Percentiles rank a stretch among this genome's conserved stretches.
These are phyloP conservation scores for Blastobotrys indianensis DNA, from an alignment of 1,139 yeast species.

Conservation along the genomic window DNA sequence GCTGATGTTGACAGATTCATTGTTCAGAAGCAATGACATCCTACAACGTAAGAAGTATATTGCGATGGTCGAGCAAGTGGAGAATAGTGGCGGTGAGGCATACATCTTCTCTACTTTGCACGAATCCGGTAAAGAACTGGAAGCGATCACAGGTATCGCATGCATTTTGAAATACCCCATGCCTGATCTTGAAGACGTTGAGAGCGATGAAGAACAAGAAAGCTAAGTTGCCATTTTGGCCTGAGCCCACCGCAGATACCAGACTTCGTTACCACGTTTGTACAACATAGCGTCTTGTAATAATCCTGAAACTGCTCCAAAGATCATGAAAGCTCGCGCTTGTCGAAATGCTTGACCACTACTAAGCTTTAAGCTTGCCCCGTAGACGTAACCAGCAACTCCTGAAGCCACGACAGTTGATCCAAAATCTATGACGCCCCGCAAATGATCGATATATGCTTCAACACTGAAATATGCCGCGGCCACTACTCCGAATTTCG, in stretches of 20 bases:
- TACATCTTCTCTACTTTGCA: constrained; percentile 78
- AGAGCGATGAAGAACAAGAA: constrained; percentile 32
- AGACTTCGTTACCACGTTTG: constrained; percentile 53
- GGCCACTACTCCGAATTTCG: constrained; percentile 45
- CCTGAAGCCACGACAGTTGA: constrained; percentile 56
- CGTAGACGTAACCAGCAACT: constrained; percentile 48
- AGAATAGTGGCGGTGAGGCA: constrained; percentile 69
- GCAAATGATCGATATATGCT: constrained; percentile 48
- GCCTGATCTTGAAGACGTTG: constrained; percentile 74
- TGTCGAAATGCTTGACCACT: constrained; percentile 44
- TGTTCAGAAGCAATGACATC: constrained; percentile 75
- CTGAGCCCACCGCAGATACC: constrained; percentile 43
- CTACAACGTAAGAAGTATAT: constrained; percentile 63
- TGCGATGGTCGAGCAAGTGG: constrained; percentile 61
- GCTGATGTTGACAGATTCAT: constrained; percentile 69
- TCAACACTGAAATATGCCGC: constrained; percentile 56
- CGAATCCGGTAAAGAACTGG: constrained; percentile 83
- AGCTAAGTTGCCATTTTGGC: neutral
- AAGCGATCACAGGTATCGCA: constrained; percentile 87
- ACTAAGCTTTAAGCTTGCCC: constrained; percentile 40
- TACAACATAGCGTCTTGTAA: constrained; percentile 58
- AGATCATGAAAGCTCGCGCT: constrained; percentile 47
- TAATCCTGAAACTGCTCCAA: constrained; percentile 58
- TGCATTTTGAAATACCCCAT: constrained; percentile 79
- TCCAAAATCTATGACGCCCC: constrained; percentile 55